Base-by-base conservation (phyloP, 176 grass and related monocot genomes). In the Tillandsia fasciculata region DNA sequence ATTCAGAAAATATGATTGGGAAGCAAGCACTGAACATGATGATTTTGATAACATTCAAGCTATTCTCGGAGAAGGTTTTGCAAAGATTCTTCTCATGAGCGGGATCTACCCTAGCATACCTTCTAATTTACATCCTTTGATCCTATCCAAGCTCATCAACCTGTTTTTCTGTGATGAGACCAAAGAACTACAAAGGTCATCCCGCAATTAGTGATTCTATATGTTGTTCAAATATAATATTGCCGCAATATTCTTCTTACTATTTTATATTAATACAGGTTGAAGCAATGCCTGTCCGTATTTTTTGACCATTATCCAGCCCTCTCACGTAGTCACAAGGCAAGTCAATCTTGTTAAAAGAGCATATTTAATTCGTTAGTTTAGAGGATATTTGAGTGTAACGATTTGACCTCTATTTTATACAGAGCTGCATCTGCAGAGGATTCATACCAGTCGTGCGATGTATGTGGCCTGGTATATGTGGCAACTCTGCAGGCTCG, bases 241-340 rank as follows among this genome's bases (percentile, higher is more conserved):
- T 42, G 33, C 56, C 3, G 7, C 33, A 50, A 12, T 17, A 79
- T 66, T 53, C 53, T 63, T 66, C 17, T 26, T 73, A 4, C 24
- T 28, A 26, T 66, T 66, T 66, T 69, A 50, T 74, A 63, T 75
- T 67, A 49, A 12, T 69, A 28, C 82, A 93, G 89, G 83, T 87
- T 97, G 77, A 97, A 89, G 54, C 94, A 97, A 66, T 97, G 94
- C 52, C 75, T 97, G 53, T 90, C 89, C 29, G 80, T 90, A 70
- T 93, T 97, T 81, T 97, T 97, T 56, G 74, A 88, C 69, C 89
- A 97, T 77, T 97, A 83, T 79, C 86, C 89, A 65, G 84, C 82
- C 14, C 84, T 93, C 65, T 90, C 87, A 75, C 53, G 66, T 3
- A 80, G 77, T 78, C 74, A 93, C 77, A 97, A 97, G 89, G 94